These are phyloP conservation scores for Plasmopara halstedii DNA, from an alignment of 352 stramenopile genomes.

Conservation along the genomic window DNA sequence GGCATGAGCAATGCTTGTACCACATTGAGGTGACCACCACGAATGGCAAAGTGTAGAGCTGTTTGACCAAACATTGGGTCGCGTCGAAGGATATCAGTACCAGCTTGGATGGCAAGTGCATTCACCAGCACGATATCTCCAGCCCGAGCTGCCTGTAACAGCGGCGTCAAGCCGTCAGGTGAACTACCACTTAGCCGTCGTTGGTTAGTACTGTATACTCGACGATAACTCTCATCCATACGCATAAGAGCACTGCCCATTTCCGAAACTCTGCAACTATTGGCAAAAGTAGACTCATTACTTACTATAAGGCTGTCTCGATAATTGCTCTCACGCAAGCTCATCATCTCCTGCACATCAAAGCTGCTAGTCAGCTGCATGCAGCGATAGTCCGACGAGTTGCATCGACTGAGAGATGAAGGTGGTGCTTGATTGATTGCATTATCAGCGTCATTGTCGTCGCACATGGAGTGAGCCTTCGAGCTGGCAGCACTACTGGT, in stretches of 20 bases:
- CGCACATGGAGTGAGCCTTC: slow-evolving; percentile 23
- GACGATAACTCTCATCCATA: slow-evolving; percentile 62
- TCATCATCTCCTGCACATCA: slow-evolving; percentile 53
- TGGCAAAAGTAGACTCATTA: slow-evolving; percentile 11
- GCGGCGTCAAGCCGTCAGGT: slow-evolving; percentile 55
- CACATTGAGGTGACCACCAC: slow-evolving; percentile 51
- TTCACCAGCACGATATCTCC: slow-evolving; percentile 64
- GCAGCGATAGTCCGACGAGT: slow-evolving; percentile 19
- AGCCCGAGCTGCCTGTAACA: slow-evolving; percentile 50
- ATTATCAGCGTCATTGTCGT: slow-evolving; percentile 25
- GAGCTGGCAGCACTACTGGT: slow-evolving; percentile 20
- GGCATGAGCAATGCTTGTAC: slow-evolving; percentile 64
- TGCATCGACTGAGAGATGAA: slow-evolving; percentile 1
- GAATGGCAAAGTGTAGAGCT: slow-evolving; percentile 62
- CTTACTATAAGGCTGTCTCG: slow-evolving; percentile 45
- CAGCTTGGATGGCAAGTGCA: slow-evolving; percentile 56
- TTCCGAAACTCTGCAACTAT: slow-evolving; percentile 34
- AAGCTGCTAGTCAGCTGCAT: slow-evolving; percentile 42
- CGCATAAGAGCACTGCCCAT: slow-evolving; percentile 64
- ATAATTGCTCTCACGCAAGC: slow-evolving; percentile 38
- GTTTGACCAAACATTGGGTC: slow-evolving; percentile 58
- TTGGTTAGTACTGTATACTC: slow-evolving; percentile 25
- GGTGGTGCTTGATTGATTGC: slow-evolving; percentile 1
- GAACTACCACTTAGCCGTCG: slow-evolving; percentile 8
- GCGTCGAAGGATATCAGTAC: slow-evolving; percentile 57